Percentiles rank a stretch among this genome's conserved stretches.
phyloP scores from a whole-genome alignment of 306 rosid species.

The Quercus variabilis region DNA sequence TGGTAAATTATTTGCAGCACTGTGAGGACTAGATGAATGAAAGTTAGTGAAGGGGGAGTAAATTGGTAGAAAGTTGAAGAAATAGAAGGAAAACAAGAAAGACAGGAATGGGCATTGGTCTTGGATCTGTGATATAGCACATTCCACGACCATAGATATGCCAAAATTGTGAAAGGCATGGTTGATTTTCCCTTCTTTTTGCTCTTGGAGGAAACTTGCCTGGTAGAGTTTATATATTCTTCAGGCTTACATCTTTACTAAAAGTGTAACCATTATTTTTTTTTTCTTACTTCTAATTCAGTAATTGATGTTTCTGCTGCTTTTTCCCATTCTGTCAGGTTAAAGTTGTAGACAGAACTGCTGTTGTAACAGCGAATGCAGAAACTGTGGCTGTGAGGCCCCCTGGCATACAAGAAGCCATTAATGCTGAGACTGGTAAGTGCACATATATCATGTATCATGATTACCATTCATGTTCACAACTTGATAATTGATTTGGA shows the following conservation, averaged over 20 bases:
- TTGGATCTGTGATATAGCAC: not conserved
- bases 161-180: not conserved
- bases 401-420: slow-evolving; percentile 76
- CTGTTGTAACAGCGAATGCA: slow-evolving; percentile 68
- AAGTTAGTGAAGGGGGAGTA: not conserved
- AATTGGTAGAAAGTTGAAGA: not conserved
- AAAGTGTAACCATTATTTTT: not conserved
- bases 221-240: not conserved
- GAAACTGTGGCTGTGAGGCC: slow-evolving; percentile 86
- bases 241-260: not conserved
- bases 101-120: not conserved
- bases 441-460: not conserved
- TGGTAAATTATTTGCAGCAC: no score
- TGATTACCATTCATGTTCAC: no score
- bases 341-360: slow-evolving; percentile 73
- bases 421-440: slow-evolving; percentile 68
- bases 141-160: not conserved
- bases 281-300: not conserved
- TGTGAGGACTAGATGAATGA: not conserved
- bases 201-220: not conserved
- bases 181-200: not conserved
- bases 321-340: slow-evolving; percentile 46
- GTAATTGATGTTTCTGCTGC: slow-evolving; percentile 2
- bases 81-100: not conserved
- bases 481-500: not conserved